Base-by-base conservation (phyloP, 768 basidiomycete genomes). In the Lepiota subincarnata region DNA sequence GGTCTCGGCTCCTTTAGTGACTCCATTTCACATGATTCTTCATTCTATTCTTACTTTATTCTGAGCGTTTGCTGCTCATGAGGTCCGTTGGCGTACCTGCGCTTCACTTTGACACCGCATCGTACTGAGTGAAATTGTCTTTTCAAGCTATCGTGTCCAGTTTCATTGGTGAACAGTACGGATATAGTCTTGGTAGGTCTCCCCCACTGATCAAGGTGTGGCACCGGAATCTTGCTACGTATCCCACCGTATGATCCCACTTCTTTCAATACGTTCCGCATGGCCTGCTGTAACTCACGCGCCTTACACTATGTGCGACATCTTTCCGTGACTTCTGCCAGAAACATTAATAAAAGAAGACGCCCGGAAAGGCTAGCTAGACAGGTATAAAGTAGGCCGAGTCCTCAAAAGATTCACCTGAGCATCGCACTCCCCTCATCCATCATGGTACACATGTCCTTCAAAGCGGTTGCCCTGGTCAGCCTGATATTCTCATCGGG, bases 21-120 rank as follows among this genome's bases (percentile, higher is more conserved):
- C 31, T 31, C 31, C 6, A 34, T 28, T 24, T 45, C 50, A 44
- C 50, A 52, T 52, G 42, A 28, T 28, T 53, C 20, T 14, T 38
- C n/a, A 13, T 28, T 31, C 22, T 45, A 44, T 45, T 46, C 34
- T 34, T 26, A n/a, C 37, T 19, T 14, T 31, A 24, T 31, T 11
- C 31, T 11, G 3, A 5, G 24, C 5, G 24, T 24, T 13, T n/a
- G 4, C 4, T 19, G 16, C 10, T 11, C 26, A 12, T 35, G 6
- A 28, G 20, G 16, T 39, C 19, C 13, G 16, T 43, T 43, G 7
- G 19, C 5, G 13, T 11, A 49, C 48, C 48, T 16, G 24, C 5
- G 24, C 24, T 24, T 24, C 24, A 24, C 24, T n/a, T n/a, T 24
- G 24, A 24, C 24, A 24, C 24, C 24, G 24, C 24, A 24, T 13